Conservation (phyloP, 129 eudicot species). For the Flaveria robusta region DNA sequence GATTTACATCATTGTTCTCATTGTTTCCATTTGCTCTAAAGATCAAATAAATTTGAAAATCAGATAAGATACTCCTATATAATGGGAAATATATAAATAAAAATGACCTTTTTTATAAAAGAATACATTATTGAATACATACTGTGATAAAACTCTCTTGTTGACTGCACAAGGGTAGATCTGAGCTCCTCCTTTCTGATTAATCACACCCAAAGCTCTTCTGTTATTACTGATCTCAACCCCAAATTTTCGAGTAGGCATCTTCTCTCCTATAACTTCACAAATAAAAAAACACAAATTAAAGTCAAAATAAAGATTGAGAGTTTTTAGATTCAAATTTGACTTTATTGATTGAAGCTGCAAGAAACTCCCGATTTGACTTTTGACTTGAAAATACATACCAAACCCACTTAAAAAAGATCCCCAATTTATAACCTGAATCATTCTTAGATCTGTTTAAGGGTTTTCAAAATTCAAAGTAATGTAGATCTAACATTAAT, state of each 20-base stretch:
- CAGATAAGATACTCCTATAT: constrained; percentile 12
- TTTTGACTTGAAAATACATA: constrained; percentile 16
- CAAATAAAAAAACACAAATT: not conserved
- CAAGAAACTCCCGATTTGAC: constrained; percentile 15
- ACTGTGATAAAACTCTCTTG: constrained; percentile 68
- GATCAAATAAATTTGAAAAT: constrained; percentile 17
- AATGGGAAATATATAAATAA: not conserved
- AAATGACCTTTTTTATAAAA: not conserved
- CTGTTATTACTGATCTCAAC: constrained; percentile 53
- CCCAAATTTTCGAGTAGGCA: constrained; percentile 51
- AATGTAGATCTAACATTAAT: constrained; percentile 12
- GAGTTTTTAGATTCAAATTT: too few species aligned
- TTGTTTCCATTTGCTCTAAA: constrained; percentile 36
- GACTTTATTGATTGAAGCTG: too few species aligned
- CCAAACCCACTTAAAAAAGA: constrained; percentile 7
- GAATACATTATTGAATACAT: not conserved
- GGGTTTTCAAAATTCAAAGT: constrained; percentile 18
- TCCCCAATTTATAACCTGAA: not conserved
- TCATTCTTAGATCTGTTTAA: constrained; percentile 25
- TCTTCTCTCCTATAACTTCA: constrained; percentile 37
- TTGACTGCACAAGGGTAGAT: constrained; percentile 58
- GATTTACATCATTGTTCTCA: constrained; percentile 35
- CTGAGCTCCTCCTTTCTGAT: constrained; percentile 60
- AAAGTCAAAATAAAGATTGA: constrained; percentile 18
- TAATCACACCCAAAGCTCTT: constrained; percentile 64